These are phyloP conservation scores for Limtongia smithiae DNA, from an alignment of 805 yeast genomes.

Conservation along the genomic window DNA sequence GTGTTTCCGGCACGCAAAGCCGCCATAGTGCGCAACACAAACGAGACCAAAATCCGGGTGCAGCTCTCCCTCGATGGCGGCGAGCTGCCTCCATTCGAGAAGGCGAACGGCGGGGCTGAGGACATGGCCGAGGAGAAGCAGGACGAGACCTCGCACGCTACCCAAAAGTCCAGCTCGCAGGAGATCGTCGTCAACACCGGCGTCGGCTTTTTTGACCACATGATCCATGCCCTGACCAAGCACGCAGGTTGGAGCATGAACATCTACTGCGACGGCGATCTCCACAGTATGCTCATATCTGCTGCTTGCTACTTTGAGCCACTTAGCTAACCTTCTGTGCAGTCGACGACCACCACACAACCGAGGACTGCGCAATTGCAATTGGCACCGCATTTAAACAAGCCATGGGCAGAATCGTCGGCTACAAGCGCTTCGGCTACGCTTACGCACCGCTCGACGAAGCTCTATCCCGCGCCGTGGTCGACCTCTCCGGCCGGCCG, in stretches of 20 bases:
- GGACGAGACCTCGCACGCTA: slow-evolving; percentile 46
- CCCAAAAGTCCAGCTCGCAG: slow-evolving; percentile 68
- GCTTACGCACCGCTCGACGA: slow-evolving; percentile 97
- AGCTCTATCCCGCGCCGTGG: slow-evolving; percentile 93
- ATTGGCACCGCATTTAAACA: slow-evolving; percentile 83
- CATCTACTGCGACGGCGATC: slow-evolving; percentile 87
- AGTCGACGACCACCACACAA: slow-evolving; percentile 92
- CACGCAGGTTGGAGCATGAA: slow-evolving; percentile 94
- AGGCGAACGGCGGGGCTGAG: slow-evolving; percentile 32
- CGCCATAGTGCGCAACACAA: slow-evolving; percentile 65
- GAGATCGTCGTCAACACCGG: slow-evolving; percentile 82
- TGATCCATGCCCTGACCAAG: slow-evolving; percentile 95
- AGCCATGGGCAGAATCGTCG: slow-evolving; percentile 84
- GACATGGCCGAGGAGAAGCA: slow-evolving; percentile 34
- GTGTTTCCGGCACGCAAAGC: slow-evolving; percentile 37
- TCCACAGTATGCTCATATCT: slow-evolving; percentile 48
- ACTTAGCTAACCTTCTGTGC: neutral
- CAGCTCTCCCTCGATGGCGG: slow-evolving; percentile 87
- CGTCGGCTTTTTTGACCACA: slow-evolving; percentile 92
- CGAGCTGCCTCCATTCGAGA: slow-evolving; percentile 39
- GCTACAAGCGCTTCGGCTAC: slow-evolving; percentile 86
- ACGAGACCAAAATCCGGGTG: slow-evolving; percentile 90
- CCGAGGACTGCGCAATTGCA: slow-evolving; percentile 94
- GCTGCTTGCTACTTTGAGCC: neutral
- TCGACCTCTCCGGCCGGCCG: slow-evolving; percentile 90